Base-by-base conservation (phyloP, 208 protist species). In the Crithidia acanthocephali region DNA sequence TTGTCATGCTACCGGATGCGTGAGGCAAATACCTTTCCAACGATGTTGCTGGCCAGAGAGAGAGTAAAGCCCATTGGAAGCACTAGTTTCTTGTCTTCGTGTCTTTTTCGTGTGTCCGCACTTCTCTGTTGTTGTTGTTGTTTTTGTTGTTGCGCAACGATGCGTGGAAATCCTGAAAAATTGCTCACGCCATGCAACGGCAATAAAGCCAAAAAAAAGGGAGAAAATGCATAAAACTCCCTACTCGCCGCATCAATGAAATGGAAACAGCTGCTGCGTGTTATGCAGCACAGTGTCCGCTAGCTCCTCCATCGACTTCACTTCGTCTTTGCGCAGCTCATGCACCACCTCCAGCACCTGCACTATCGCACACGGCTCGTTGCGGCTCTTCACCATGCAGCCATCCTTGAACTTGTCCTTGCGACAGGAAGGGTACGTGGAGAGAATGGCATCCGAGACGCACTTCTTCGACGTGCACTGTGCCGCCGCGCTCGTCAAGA, bases 341-440 rank as follows among this genome's bases (percentile, higher is more conserved):
- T 92, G 88, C 5, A 95, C 59, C 13, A 87, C 81, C 62, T 95
- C 85, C 20, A 93, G 68, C 40, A 95, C 76, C 68, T 81, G 76
- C 44, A 86, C 66, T 32, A 91, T 22, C n/a, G 82, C 47, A 45
- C 90, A 91, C 25, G 90, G 90, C 50, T 95, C 90, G 66, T 82
- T 83, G 37, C 90, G 80, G 10, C 87, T 80, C 60, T 92, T 91
- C 20, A 95, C 87, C 62, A 90, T 57, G 27, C 74, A 55, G 3
- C 90, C 90, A 2, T 76, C 68, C 50, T 69, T 70, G 64, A 85
- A 93, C 62, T 93, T 92, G n/a, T 95, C 87, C 66, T 89, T 89
- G 45, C 83, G 79, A 37, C 74, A 85, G n/a, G 57, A 75, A 2
- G 74, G 68, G 60, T 81, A 92, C 15, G 33, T 27, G 4, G 65